A percentile compares a stretch with the other conserved stretches of the same genome.
phyloP scores from a whole-genome alignment of 116 monocot genomes.

The Papilionanthe hybrid region DNA sequence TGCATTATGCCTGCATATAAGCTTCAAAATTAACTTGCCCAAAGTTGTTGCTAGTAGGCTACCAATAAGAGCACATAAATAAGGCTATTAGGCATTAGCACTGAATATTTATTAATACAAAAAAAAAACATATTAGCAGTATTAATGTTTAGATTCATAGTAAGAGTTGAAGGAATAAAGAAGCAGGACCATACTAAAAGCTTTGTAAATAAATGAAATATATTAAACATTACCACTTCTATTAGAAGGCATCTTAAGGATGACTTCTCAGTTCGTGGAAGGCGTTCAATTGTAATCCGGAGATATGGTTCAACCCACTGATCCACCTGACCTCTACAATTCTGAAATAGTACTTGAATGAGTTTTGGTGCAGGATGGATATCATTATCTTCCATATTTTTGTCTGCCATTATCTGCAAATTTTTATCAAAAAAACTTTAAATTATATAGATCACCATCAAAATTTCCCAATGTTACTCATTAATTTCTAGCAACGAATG shows the following conservation, averaged over 20 bases:
- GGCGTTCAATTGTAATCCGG: constrained; percentile 56
- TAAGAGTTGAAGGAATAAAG: neutral
- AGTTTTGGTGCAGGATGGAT: constrained; percentile 94
- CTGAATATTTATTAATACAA: neutral
- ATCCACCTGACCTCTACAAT: constrained; percentile 95
- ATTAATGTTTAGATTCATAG: neutral
- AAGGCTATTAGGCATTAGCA: neutral
- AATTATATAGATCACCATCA: neutral
- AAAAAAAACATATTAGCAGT: neutral
- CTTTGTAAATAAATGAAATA: neutral
- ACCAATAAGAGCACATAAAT: neutral
- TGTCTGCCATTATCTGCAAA: constrained; percentile 83
- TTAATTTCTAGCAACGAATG: neutral
- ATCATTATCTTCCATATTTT: constrained; percentile 83
- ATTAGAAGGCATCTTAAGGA: constrained; percentile 78
- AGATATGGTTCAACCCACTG: constrained; percentile 97
- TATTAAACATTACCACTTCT: constrained; percentile 59
- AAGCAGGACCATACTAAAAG: neutral
- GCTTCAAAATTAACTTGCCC: neutral
- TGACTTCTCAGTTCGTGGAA: constrained; percentile 55
- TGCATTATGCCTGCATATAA: neutral
- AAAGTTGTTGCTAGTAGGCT: neutral
- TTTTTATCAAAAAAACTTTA: neutral
- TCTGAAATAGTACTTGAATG: constrained; percentile 95
- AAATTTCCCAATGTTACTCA: neutral